Evolutionary conservation across 2,329 filamentous ascomycete species (phyloP).

Genomic region (Xylaria sp.): DNA sequence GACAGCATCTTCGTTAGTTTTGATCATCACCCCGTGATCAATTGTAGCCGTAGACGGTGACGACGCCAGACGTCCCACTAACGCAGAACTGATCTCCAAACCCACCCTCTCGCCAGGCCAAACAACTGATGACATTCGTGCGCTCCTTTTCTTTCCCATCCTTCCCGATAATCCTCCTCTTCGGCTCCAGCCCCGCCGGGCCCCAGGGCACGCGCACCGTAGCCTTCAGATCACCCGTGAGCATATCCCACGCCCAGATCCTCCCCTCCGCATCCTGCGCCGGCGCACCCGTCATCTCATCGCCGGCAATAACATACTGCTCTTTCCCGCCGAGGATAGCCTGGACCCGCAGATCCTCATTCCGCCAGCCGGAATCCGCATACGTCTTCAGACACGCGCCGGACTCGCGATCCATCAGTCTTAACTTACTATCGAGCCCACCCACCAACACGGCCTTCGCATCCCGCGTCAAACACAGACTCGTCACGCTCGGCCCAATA

Average conservation of each 20-base stretch:
- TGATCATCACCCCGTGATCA: slow-evolving; percentile 10
- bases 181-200: slow-evolving; percentile 41
- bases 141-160: slow-evolving; percentile 57
- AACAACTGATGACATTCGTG: slow-evolving; percentile 56
- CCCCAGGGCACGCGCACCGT: slow-evolving; percentile 57
- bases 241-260: slow-evolving; percentile 77
- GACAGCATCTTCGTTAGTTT: not conserved
- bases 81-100: slow-evolving; percentile 62
- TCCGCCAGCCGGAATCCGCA: slow-evolving; percentile 51
- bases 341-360: slow-evolving; percentile 68
- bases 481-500: slow-evolving; percentile 67
- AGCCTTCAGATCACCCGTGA: slow-evolving; percentile 64
- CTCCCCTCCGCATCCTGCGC: slow-evolving; percentile 45
- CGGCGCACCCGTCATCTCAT: slow-evolving; percentile 51
- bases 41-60: slow-evolving; percentile 55
- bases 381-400: slow-evolving; percentile 73
- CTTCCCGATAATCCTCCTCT: slow-evolving; percentile 50
- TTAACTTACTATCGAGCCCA: slow-evolving; percentile 67
- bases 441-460: slow-evolving; percentile 70
- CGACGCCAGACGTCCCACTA: slow-evolving; percentile 58
- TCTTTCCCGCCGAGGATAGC: slow-evolving; percentile 71
- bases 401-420: slow-evolving; percentile 73
- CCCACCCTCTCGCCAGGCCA: slow-evolving; percentile 58
- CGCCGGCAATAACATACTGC: slow-evolving; percentile 72
- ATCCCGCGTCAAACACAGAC: slow-evolving; percentile 63